Evolutionary conservation across 169 alveolate genomes (phyloP), one percentile per base, ranked within the genome.

Genomic region (Eimeria maxima): DNA sequence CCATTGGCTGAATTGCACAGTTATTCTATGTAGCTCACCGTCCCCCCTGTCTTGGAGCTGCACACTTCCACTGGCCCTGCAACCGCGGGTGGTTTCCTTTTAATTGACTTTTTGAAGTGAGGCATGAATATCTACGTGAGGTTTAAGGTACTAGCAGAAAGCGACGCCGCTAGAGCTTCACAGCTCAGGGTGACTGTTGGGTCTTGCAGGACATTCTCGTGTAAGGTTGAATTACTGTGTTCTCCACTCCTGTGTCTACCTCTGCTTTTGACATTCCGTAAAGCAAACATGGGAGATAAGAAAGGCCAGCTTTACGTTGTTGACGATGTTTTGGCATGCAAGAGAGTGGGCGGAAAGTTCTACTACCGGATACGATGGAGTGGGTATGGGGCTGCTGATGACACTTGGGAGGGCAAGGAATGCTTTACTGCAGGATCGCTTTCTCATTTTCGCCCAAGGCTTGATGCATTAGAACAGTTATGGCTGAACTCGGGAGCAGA

Each of bases 351-450:
- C 22, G 91, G 91, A 20, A 83, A 83, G 74, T 83, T 83, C 60
- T 83, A 83, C 60, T 83, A 83, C 74, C 20, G 91, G 33, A 83
- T 83, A 50, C 91, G 91, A 50, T 83, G 91, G 91, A 83, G 74
- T 55, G 91, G 91, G 27, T 83, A 83, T 47, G 74, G 91, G 55
- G 91, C 91, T 10, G 71, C 74, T 27, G 91, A 83, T 53, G 91
- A 83, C 91, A 83, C 91, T 6, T 83, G 91, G 91, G 91, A 83
- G 50, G 91, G 53, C 50, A 55, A 53, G 24, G 91, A 83, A 57
- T 83, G 91, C 20, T 83, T 83, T 24, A 55, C 76, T 27, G 91
- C 91, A 55, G 74, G 47, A 18, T 83, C 91, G 33, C 91, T 83
- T 53, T 83, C 91, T 7, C 53, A 83, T 67, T 83, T 83, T 55